phyloP scores from a whole-genome alignment of 2,329 filamentous ascomycete genomes.

The Trichophyton verrucosum region DNA sequence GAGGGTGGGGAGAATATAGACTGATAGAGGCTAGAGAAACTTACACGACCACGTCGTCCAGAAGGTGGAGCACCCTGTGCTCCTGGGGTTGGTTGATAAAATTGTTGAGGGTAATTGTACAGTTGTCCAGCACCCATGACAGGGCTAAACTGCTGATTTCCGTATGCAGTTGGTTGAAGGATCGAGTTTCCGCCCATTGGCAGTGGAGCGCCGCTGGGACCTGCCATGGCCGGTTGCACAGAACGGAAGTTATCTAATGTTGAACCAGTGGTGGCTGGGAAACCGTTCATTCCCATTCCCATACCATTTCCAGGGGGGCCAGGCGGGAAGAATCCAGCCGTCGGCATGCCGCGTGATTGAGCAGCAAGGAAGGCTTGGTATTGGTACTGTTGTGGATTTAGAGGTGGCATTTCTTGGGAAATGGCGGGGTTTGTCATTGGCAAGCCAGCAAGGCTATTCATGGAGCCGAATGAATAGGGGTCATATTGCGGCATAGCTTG shows the following conservation, averaged over 20 bases:
- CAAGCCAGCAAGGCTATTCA: constrained; percentile 22
- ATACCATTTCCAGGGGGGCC: constrained; percentile 25
- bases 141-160: constrained; percentile 34
- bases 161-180: constrained; percentile 37
- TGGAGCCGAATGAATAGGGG: constrained; percentile 26
- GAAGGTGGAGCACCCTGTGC: constrained; percentile 34
- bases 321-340: constrained; percentile 36
- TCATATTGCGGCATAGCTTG: constrained; percentile 29
- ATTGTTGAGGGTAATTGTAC: constrained; percentile 44
- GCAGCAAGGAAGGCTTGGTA: constrained; percentile 45
- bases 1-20: background rate
- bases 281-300: constrained; percentile 26
- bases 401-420: constrained; percentile 29
- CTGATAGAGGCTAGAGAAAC: constrained; percentile 15
- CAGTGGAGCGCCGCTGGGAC: constrained; percentile 24
- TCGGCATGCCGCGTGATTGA: constrained; percentile 31
- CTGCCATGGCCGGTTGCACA: constrained; percentile 28
- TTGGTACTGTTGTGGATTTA: constrained; percentile 42
- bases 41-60: constrained; percentile 44
- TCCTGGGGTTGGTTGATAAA: constrained; percentile 33
- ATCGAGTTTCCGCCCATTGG: constrained; percentile 33
- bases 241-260: constrained; percentile 29
- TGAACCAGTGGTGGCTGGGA: constrained; percentile 25
- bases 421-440: constrained; percentile 19
- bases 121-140: constrained; percentile 32